Percentiles rank a stretch among this genome's conserved stretches.
These are phyloP conservation scores for Mitragyna speciosa DNA, from an alignment of 257 asterid species.

Conservation along the genomic window DNA sequence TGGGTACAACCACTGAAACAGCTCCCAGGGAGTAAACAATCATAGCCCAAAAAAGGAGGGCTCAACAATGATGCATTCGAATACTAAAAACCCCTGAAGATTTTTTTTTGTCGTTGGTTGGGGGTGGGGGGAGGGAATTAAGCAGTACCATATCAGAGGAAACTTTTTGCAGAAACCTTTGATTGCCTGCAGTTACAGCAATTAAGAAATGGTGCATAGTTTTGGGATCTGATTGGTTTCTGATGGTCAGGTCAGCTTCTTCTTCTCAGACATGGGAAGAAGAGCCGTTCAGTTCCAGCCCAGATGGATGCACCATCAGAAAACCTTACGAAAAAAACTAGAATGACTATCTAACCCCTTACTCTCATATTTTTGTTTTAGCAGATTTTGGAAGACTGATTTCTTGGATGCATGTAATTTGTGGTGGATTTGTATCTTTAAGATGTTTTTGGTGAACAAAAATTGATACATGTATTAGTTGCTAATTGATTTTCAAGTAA, in stretches of 20 bases:
- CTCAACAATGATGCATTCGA: neutral
- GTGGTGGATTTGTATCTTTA: no score
- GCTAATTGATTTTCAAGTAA: no score
- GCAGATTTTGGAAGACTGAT: neutral
- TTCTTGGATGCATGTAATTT: no score
- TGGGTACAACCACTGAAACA: slow-evolving; percentile 71
- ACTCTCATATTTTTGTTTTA: neutral
- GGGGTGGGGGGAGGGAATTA: no score
- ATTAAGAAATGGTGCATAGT: slow-evolving; percentile 33
- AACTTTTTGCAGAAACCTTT: neutral
- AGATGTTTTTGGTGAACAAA: no score
- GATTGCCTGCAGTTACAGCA: slow-evolving; percentile 44
- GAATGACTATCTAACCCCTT: neutral
- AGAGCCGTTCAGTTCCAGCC: neutral
- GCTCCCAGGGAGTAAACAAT: slow-evolving; percentile 50
- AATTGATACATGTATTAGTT: no score
- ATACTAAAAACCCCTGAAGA: neutral
- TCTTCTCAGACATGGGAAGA: neutral
- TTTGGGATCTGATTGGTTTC: neutral
- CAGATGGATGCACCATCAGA: neutral
- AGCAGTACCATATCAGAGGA: neutral
- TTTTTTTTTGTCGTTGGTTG: no score
- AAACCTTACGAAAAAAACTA: neutral
- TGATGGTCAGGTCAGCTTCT: slow-evolving; percentile 5
- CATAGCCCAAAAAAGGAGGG: slow-evolving; percentile 44